These are phyloP conservation scores for Arachnopeziza araneosa DNA, from an alignment of 2,329 filamentous ascomycete species.

Conservation along the genomic window DNA sequence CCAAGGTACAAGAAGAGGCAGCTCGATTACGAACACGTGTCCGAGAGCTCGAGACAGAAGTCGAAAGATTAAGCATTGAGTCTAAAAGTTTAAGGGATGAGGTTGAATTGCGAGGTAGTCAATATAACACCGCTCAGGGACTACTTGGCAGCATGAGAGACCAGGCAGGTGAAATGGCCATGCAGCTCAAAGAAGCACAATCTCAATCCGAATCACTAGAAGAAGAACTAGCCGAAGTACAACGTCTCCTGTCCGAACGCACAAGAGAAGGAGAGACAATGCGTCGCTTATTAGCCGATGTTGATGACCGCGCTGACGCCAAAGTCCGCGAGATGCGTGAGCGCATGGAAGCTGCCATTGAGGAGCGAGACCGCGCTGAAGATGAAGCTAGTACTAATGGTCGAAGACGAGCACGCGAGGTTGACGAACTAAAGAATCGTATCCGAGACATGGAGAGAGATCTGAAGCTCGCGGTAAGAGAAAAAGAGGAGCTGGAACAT, in stretches of 20 bases:
- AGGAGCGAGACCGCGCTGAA: constrained; percentile 88
- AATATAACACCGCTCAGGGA: constrained; percentile 80
- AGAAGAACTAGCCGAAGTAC: constrained; percentile 85
- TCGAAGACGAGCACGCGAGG: constrained; percentile 71
- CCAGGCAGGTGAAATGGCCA: constrained; percentile 79
- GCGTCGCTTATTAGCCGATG: constrained; percentile 80
- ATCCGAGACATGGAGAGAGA: constrained; percentile 78
- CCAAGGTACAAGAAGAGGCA: constrained; percentile 67
- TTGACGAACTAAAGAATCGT: constrained; percentile 77
- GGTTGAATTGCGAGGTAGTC: constrained; percentile 74
- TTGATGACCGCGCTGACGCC: constrained; percentile 74
- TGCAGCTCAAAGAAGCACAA: constrained; percentile 86
- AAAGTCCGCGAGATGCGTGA: constrained; percentile 85
- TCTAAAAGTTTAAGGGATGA: constrained; percentile 68
- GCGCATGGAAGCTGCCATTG: constrained; percentile 82
- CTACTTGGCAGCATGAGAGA: constrained; percentile 90
- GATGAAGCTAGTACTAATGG: constrained; percentile 79
- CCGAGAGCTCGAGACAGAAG: constrained; percentile 67
- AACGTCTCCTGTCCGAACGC: constrained; percentile 78
- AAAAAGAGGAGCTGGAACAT: constrained; percentile 72
- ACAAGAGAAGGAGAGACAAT: constrained; percentile 93
- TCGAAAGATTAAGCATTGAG: constrained; percentile 63
- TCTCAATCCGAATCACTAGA: constrained; percentile 79
- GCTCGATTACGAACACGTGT: constrained; percentile 56
- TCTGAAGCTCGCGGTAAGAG: constrained; percentile 62